These are phyloP conservation scores for Claviceps purpurea DNA, from an alignment of 2,329 filamentous ascomycete genomes.

Conservation along the genomic window DNA sequence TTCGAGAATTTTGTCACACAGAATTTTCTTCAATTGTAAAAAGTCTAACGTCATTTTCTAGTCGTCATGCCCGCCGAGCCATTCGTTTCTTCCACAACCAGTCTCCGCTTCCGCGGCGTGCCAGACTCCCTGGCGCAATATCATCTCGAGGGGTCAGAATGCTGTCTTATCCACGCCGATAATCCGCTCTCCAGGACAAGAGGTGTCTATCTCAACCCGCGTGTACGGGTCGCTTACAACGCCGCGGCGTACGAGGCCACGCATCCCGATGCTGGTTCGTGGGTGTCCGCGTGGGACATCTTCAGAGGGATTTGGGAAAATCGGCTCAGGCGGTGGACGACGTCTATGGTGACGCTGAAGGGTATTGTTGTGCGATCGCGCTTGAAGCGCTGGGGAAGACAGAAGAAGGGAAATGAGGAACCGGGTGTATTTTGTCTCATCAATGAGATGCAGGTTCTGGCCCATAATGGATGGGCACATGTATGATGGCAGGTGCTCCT, in stretches of 20 bases:
- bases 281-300: conserved; percentile 35
- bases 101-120: conserved; percentile 49
- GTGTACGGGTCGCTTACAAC: conserved; percentile 54
- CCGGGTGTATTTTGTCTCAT: conserved; percentile 39
- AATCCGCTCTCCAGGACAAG: conserved; percentile 40
- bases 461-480: conserved; percentile 45
- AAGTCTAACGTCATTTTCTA: conserved; percentile 5
- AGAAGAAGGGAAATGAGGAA: conserved; percentile 24
- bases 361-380: conserved; percentile 23
- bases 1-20: neutral
- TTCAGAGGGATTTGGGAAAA: conserved; percentile 46
- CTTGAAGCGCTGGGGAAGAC: conserved; percentile 24
- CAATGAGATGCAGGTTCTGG: conserved; percentile 48
- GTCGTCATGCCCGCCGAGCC: conserved; percentile 40
- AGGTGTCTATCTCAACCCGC: conserved; percentile 57
- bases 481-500: conserved; percentile 19
- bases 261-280: conserved; percentile 23
- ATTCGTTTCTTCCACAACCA: conserved; percentile 31
- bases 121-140: conserved; percentile 44
- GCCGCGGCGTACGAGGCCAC: conserved; percentile 36
- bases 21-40: neutral
- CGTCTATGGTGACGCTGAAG: conserved; percentile 15
- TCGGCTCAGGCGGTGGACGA: conserved; percentile 32
- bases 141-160: conserved; percentile 66
- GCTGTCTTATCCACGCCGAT: conserved; percentile 64